phyloP scores from a whole-genome alignment of 2,329 filamentous ascomycete genomes.

The Diaporthe longicolla region DNA sequence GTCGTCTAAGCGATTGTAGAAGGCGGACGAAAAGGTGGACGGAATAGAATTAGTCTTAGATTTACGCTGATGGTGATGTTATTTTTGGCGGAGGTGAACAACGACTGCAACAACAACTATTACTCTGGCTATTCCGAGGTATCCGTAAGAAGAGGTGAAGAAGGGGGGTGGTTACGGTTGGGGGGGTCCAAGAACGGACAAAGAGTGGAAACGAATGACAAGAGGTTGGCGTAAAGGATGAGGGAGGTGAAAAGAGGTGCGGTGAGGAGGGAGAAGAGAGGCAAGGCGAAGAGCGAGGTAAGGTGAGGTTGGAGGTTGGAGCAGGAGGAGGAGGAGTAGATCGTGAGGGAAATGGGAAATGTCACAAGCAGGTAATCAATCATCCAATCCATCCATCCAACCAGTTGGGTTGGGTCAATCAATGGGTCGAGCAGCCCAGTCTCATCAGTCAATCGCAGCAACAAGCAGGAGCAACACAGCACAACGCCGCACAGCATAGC shows the following conservation, averaged over 20 bases:
- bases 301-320: constrained; percentile 5
- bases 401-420: background rate
- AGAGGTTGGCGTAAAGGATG: constrained; percentile 21
- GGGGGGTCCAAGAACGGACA: background rate
- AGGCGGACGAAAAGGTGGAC: background rate
- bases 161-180: background rate
- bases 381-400: constrained; percentile 9
- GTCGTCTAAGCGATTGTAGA: constrained; percentile 18
- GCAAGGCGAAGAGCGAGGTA: constrained; percentile 3
- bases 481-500: constrained; percentile 18
- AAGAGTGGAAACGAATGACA: constrained; percentile 27
- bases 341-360: constrained; percentile 26
- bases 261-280: constrained; percentile 17
- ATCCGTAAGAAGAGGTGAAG: constrained; percentile 14
- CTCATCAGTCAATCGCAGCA: no score
- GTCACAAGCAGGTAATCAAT: constrained; percentile 31
- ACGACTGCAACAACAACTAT: constrained; percentile 22
- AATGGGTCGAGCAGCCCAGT: no score
- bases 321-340: background rate
- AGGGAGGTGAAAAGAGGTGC: background rate
- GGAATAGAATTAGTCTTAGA: constrained; percentile 29
- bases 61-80: constrained; percentile 30
- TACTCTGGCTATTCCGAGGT: constrained; percentile 20
- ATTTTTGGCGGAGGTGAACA: constrained; percentile 5
- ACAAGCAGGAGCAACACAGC: background rate